phyloP scores from a whole-genome alignment of 2,329 filamentous ascomycete species.

The Diaporthe sp. region DNA sequence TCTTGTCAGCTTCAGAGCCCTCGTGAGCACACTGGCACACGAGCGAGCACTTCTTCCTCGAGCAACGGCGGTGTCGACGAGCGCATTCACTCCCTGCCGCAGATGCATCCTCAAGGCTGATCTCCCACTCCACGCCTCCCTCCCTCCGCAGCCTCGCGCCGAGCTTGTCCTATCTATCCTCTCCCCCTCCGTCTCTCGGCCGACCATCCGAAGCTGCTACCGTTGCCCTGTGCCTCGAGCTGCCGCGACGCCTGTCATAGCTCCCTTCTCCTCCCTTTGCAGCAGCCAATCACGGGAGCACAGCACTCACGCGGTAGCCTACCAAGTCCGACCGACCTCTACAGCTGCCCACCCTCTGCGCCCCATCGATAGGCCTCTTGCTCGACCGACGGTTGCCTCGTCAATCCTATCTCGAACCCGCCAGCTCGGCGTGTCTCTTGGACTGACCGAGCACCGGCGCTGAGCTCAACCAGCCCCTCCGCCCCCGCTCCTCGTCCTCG shows the following conservation, averaged over 20 bases:
- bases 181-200: neutral
- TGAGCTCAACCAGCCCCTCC: conserved; percentile 1
- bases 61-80: neutral
- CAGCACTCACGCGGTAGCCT: neutral
- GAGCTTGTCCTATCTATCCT: too few species aligned
- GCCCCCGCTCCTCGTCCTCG: neutral
- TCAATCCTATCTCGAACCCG: neutral
- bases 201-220: neutral
- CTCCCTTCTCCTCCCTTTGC: conserved; percentile 22
- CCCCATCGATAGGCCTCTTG: neutral
- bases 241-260: conserved; percentile 14
- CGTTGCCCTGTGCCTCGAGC: neutral
- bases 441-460: conserved; percentile 6
- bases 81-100: conserved; percentile 18
- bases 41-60: neutral
- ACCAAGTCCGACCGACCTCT: neutral
- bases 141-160: conserved; percentile 9
- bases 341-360: too few species aligned
- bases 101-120: conserved; percentile 37
- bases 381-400: neutral
- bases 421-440: conserved; percentile 22
- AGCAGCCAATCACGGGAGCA: conserved; percentile 2
- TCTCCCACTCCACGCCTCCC: neutral
- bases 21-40: neutral
- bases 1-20: neutral